A percentile compares a stretch with the other conserved stretches of the same genome.
Conservation (phyloP, 2,329 filamentous ascomycete species). For the Penicillium nordicum region DNA sequence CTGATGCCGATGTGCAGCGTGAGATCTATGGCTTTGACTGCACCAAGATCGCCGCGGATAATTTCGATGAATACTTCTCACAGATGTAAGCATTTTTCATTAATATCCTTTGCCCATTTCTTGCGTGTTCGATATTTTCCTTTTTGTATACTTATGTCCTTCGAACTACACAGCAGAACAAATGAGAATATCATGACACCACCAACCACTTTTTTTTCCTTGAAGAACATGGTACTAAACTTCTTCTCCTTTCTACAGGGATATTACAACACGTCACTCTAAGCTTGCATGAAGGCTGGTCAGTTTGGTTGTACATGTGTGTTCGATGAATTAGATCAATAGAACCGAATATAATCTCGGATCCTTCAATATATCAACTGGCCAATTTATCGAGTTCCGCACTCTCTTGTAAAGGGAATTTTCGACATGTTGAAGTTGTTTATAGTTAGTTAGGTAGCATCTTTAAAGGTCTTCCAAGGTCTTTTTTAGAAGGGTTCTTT, state of each 20-base stretch:
- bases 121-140: background rate
- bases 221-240: background rate
- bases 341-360: too few species aligned
- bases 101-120: background rate
- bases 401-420: too few species aligned
- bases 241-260: background rate
- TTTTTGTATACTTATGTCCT: background rate
- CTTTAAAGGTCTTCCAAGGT: too few species aligned
- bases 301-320: background rate
- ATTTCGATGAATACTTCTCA: constrained; percentile 50
- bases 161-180: background rate
- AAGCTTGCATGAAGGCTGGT: background rate
- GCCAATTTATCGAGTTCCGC: too few species aligned
- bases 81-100: constrained; percentile 19
- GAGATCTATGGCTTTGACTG: constrained; percentile 65
- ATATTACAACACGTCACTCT: background rate
- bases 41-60: constrained; percentile 52
- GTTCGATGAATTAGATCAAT: too few species aligned
- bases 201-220: background rate
- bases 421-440: too few species aligned
- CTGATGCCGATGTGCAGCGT: constrained; percentile 65
- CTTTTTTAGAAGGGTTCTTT: too few species aligned
- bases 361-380: too few species aligned
- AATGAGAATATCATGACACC: background rate
- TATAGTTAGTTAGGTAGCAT: too few species aligned